Conservation (phyloP, 1,284 basidiomycete genomes). For the Ganoderma lucidum region DNA sequence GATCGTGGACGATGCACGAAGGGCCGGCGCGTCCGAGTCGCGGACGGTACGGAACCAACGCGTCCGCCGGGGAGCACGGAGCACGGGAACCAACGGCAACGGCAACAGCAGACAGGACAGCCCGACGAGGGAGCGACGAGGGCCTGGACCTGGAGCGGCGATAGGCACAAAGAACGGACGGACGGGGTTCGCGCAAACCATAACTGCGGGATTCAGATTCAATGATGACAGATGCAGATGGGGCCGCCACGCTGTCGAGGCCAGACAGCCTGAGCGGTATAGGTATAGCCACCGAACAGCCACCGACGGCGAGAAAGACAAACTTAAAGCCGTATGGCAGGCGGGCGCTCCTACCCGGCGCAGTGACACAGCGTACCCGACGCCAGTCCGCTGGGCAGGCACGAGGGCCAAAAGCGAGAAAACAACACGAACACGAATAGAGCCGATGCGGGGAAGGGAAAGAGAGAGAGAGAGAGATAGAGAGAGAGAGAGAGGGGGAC, state of each 20-base stretch:
- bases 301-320: not conserved
- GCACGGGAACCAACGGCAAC: not conserved
- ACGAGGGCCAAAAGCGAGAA: not conserved
- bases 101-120: no score
- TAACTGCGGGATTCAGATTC: not conserved
- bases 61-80: not conserved
- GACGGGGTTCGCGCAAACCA: not conserved
- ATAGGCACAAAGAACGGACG: not conserved
- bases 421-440: not conserved
- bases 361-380: no score
- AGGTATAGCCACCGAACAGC: conserved; percentile 6
- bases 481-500: not conserved
- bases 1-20: not conserved
- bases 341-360: no score
- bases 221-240: not conserved
- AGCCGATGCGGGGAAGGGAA: not conserved
- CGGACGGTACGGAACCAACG: not conserved
- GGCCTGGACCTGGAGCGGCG: not conserved
- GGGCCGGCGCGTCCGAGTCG: not conserved
- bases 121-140: not conserved
- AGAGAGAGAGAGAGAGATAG: not conserved
- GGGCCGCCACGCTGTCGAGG: not conserved
- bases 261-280: not conserved
- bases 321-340: not conserved
- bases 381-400: not conserved